Percentiles rank a stretch among this genome's conserved stretches.
Evolutionary conservation across 768 basidiomycete genomes (phyloP).

Genomic region (Trichaptum fuscoviolaceum): DNA sequence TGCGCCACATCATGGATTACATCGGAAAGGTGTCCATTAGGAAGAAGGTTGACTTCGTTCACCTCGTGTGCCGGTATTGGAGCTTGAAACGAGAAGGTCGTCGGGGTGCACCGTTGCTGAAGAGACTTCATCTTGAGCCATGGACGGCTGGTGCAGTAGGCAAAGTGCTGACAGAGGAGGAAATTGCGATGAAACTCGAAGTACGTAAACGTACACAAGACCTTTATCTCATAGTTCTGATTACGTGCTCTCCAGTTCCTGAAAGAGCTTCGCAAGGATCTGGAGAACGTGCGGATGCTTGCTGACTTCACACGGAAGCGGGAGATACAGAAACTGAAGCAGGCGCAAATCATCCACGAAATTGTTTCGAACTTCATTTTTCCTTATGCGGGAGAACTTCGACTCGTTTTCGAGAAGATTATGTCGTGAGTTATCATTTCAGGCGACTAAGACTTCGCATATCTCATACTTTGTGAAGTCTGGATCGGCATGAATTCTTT

Average conservation of each 20-base stretch:
- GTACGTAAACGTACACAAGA: constrained; percentile 35
- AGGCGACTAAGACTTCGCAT: neutral
- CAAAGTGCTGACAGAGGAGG: constrained; percentile 70
- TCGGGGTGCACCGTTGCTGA: constrained; percentile 88
- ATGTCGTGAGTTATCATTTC: constrained; percentile 44
- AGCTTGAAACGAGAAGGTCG: constrained; percentile 93
- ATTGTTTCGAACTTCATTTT: constrained; percentile 63
- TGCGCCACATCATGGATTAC: constrained; percentile 75
- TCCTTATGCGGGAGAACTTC: constrained; percentile 55
- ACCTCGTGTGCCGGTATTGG: constrained; percentile 87
- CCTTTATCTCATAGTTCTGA: neutral
- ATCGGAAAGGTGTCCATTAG: constrained; percentile 61
- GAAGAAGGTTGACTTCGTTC: constrained; percentile 74
- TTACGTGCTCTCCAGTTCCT: constrained; percentile 44
- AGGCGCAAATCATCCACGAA: constrained; percentile 60
- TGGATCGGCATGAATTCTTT: constrained; percentile 73
- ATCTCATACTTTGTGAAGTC: constrained; percentile 34
- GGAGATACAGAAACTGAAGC: constrained; percentile 73
- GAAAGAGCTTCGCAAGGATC: constrained; percentile 63
- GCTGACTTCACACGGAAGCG: constrained; percentile 67
- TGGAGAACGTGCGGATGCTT: constrained; percentile 66
- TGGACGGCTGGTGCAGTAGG: constrained; percentile 80
- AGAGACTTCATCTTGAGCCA: constrained; percentile 91
- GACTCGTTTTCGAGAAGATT: constrained; percentile 65
- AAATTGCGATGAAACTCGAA: constrained; percentile 76